A percentile compares a stretch with the other conserved stretches of the same genome.
phyloP scores from a whole-genome alignment of 2,329 filamentous ascomycete genomes.

The Pseudogymnoascus sp. region DNA sequence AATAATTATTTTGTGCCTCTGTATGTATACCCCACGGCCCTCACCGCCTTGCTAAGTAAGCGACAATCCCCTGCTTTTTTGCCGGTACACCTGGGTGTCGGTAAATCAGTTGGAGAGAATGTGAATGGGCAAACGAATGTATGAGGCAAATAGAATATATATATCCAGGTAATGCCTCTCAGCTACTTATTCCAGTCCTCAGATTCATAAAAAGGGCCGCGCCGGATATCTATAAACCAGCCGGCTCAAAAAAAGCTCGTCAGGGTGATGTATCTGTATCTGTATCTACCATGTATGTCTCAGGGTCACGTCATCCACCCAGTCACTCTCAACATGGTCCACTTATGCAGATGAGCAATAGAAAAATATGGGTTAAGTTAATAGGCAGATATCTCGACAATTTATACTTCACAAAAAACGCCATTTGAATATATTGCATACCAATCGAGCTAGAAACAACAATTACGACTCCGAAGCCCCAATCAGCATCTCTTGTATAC shows the following conservation, averaged over 20 bases:
- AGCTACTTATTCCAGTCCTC: background rate
- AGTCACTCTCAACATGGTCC: background rate
- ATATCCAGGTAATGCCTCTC: background rate
- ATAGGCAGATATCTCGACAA: slow-evolving; percentile 2
- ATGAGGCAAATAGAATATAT: background rate
- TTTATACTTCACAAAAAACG: background rate
- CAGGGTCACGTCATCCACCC: background rate
- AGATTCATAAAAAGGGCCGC: background rate
- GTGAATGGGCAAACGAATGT: background rate
- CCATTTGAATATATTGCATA: background rate
- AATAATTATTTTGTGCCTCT: background rate
- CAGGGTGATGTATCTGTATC: slow-evolving; percentile 1
- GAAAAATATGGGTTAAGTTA: background rate
- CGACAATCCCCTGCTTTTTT: slow-evolving; percentile 2
- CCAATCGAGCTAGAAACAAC: background rate
- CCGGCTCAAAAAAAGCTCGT: background rate
- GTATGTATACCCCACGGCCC: background rate
- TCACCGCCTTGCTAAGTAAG: slow-evolving; percentile 7
- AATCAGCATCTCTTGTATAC: background rate
- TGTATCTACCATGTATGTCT: background rate
- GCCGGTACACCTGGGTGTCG: background rate
- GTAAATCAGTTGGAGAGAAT: background rate
- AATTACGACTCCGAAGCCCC: background rate
- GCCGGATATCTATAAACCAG: background rate
- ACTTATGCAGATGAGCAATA: slow-evolving; percentile 7